Conservation (phyloP, 2,329 filamentous ascomycete species). For the Geosmithia morbida region DNA sequence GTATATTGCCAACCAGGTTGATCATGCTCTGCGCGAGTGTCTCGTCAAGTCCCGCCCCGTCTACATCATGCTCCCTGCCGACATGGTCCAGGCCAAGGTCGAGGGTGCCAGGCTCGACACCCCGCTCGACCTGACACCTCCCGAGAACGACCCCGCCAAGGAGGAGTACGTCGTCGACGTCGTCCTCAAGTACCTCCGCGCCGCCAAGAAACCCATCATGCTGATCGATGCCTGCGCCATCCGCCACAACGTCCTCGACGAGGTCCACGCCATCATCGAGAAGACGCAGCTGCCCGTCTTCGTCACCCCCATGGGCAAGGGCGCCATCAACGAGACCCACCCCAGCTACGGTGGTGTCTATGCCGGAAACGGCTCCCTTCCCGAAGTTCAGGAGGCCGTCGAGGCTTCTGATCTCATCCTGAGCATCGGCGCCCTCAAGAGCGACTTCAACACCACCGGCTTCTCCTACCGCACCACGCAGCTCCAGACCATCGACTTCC, state of each 20-base stretch:
- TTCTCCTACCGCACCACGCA: conserved; percentile 70
- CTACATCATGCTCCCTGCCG: conserved; percentile 71
- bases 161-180: conserved; percentile 77
- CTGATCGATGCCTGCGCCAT: conserved; percentile 75
- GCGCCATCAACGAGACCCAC: conserved; percentile 63
- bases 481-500: conserved; percentile 68
- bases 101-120: conserved; percentile 59
- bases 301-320: conserved; percentile 84
- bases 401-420: conserved; percentile 59
- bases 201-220: conserved; percentile 61
- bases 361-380: conserved; percentile 60
- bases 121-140: conserved; percentile 51
- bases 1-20: conserved; percentile 62
- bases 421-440: conserved; percentile 53
- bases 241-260: conserved; percentile 56
- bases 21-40: conserved; percentile 62
- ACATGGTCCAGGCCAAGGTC: conserved; percentile 64
- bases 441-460: conserved; percentile 70
- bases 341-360: conserved; percentile 75
- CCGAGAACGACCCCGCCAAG: conserved; percentile 51
- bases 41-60: conserved; percentile 63
- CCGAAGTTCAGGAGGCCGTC: conserved; percentile 46
- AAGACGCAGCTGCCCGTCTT: conserved; percentile 68
- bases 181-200: conserved; percentile 57
- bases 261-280: conserved; percentile 58